Evolutionary conservation across 306 rosid genomes (phyloP).

Genomic region (Cicer arietinum): DNA sequence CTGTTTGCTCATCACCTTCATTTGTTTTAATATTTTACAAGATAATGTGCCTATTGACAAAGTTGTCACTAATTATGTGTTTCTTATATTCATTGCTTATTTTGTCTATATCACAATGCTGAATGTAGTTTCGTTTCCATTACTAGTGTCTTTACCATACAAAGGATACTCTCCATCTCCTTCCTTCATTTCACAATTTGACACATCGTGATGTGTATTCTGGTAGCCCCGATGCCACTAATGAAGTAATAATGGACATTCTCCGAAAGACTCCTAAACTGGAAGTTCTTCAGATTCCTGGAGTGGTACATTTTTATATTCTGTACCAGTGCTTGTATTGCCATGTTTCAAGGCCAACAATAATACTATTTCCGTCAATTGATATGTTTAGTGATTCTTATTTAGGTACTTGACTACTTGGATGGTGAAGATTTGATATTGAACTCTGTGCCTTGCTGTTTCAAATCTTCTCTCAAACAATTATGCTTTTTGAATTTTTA

Average conservation of each 20-base stretch:
- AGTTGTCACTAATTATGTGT: background rate
- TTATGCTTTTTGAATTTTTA: slow-evolving; percentile 27
- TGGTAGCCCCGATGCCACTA: background rate
- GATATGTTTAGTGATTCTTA: slow-evolving; percentile 2
- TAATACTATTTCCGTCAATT: background rate
- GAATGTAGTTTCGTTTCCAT: background rate
- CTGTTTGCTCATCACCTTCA: background rate
- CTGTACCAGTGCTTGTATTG: background rate
- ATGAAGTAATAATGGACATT: slow-evolving; percentile 26
- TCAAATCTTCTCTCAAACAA: slow-evolving; percentile 22
- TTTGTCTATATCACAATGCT: background rate
- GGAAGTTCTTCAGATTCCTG: slow-evolving; percentile 27
- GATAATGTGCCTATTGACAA: background rate
- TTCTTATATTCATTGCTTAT: background rate
- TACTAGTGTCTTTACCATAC: background rate
- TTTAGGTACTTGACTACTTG: slow-evolving; percentile 25
- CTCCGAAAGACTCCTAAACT: slow-evolving; percentile 40
- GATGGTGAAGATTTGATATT: slow-evolving; percentile 25
- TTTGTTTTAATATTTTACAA: background rate
- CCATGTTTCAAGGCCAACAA: background rate
- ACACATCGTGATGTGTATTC: slow-evolving; percentile 16
- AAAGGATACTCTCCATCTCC: background rate
- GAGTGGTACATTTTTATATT: slow-evolving; percentile 14
- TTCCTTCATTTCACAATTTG: slow-evolving; percentile 36
- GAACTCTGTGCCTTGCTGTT: slow-evolving; percentile 31